Base-by-base conservation (phyloP, 2,329 filamentous ascomycete species). In the Chaetothyriales sp. region DNA sequence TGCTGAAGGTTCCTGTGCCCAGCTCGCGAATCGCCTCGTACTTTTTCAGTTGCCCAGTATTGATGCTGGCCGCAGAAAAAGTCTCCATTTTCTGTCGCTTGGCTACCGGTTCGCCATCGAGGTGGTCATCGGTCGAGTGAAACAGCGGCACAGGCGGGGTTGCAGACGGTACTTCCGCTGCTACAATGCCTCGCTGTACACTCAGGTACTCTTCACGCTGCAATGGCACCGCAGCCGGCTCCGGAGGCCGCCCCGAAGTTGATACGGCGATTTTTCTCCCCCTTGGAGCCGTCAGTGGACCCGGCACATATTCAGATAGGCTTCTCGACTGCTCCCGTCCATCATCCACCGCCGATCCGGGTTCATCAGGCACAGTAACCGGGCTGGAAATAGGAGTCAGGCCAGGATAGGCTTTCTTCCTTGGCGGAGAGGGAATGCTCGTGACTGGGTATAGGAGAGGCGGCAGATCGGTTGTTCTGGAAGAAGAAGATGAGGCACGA, bases 1-100 rank as follows among this genome's bases (percentile, higher is more conserved):
- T 86, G 65, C 89, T 95, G 66, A 98, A 98, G 0, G 92, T 95
- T 39, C 92, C 92, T 61, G 95, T 86, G 4, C 92, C 92, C 5
- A 98, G 76, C 57, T 82, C 72, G 52, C 85, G 83, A 42, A 98
- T 69, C 10, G 83, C 84, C 57, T 85, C 79, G 80, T 92, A 98
- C 57, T 79, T 75, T 51, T 83, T 79, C 18, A 79, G 74, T 64
- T 89, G 88, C 57, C 78, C 70, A 52, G 86, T 80, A 47, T 76
- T 72, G 32, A 84, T 74, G 2, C 78, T 82, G 57, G 70, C 73
- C 25, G 86, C 83, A 60, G 84, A 75, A 62, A 88, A 92, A 55
- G 80, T 80, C 58, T 88, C 81, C 12, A 53, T 20, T 52, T 53
- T 54, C 5, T 52, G 54, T 20, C 55, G 48, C 47, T 60, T 60